A percentile compares a stretch with the other conserved stretches of the same genome.
phyloP scores from a whole-genome alignment of 768 basidiomycete genomes.

The Kwoniella botswanensis region DNA sequence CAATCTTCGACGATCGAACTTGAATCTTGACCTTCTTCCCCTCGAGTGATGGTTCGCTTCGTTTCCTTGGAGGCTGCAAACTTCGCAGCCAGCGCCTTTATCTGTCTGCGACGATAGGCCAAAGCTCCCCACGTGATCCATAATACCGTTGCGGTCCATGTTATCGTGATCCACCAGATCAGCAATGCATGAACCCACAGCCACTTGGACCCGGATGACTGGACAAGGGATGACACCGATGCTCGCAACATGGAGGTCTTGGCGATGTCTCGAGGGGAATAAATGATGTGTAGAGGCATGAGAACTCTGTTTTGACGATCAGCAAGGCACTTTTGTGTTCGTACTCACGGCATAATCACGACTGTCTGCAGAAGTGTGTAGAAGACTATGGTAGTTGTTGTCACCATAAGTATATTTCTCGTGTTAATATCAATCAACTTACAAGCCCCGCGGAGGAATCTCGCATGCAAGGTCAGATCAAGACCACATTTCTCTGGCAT shows the following conservation, averaged over 20 bases:
- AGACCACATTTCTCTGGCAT: constrained; percentile 55
- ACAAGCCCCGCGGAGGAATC: constrained; percentile 53
- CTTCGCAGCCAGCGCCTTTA: constrained; percentile 21
- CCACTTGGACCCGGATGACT: constrained; percentile 43
- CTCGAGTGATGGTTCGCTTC: constrained; percentile 15
- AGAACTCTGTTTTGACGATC: constrained; percentile 37
- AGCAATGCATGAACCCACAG: constrained; percentile 56
- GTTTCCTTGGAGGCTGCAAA: constrained; percentile 16
- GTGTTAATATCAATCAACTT: constrained; percentile 15
- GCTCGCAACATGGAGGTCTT: constrained; percentile 54
- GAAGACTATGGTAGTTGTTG: constrained; percentile 37
- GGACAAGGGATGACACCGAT: constrained; percentile 44
- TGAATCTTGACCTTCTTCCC: constrained; percentile 24
- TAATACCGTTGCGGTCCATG: constrained; percentile 46
- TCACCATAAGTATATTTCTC: too few species aligned
- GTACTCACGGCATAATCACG: constrained; percentile 44
- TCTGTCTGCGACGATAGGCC: constrained; percentile 49
- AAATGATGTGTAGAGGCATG: constrained; percentile 53
- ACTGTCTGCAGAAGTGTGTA: constrained; percentile 49
- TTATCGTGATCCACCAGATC: constrained; percentile 55
- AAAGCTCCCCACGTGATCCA: constrained; percentile 57
- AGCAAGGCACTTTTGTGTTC: neutral
- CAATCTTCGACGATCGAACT: constrained; percentile 31
- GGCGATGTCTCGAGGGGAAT: constrained; percentile 37
- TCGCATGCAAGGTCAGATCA: constrained; percentile 53